Percentiles rank a stretch among this genome's conserved stretches.
phyloP scores from a whole-genome alignment of 2,329 filamentous ascomycete species.

The Polychaeton citri region DNA sequence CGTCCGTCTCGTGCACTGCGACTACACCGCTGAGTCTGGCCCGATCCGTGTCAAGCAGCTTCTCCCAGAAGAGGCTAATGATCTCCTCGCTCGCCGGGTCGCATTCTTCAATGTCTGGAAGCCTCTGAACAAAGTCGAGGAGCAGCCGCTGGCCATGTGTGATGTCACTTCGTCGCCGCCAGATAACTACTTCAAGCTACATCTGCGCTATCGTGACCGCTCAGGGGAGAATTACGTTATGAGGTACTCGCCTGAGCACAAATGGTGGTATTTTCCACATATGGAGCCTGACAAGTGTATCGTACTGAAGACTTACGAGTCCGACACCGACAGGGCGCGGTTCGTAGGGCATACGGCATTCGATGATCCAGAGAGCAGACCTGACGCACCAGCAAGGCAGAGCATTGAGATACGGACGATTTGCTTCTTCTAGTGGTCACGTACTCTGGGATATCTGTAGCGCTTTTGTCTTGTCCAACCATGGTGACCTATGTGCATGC shows the following conservation, averaged over 20 bases:
- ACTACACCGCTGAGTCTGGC: constrained; percentile 34
- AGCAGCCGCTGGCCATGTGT: constrained; percentile 29
- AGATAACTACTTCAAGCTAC: constrained; percentile 29
- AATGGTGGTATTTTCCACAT: constrained; percentile 29
- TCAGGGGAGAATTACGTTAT: constrained; percentile 30
- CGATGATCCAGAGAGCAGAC: constrained; percentile 21
- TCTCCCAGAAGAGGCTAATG: constrained; percentile 29
- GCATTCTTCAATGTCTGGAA: constrained; percentile 42
- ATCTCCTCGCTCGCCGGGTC: constrained; percentile 30
- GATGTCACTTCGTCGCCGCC: constrained; percentile 23
- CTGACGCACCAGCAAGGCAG: constrained; percentile 22
- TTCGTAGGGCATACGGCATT: constrained; percentile 29
- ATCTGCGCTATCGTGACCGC: constrained; percentile 25
- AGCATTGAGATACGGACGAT: constrained; percentile 29
- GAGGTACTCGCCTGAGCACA: constrained; percentile 20
- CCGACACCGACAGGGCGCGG: constrained; percentile 17
- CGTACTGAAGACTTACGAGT: constrained; percentile 28
- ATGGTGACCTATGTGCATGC: too few species aligned
- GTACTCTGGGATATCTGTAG: too few species aligned
- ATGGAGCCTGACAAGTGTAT: constrained; percentile 26
- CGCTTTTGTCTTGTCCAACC: too few species aligned
- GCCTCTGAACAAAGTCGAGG: constrained; percentile 29
- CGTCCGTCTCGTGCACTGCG: constrained; percentile 39
- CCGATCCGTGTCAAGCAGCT: constrained; percentile 31
- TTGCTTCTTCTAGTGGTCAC: constrained; percentile 30